Conservation (phyloP, 345 rosid species). For the Eucalyptus regnans region DNA sequence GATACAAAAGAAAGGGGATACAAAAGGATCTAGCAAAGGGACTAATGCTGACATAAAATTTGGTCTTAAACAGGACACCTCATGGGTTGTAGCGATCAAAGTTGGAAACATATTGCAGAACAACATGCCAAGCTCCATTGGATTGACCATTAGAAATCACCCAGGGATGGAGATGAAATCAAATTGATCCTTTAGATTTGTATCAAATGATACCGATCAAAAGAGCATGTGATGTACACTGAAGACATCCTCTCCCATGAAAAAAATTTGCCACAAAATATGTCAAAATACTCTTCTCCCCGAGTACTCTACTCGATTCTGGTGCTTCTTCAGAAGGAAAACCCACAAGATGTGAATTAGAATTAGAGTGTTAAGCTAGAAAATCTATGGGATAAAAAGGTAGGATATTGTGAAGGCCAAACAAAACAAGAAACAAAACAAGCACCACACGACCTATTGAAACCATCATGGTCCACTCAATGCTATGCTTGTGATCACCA, state of each 20-base stretch:
- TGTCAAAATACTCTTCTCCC: neutral
- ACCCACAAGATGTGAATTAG: neutral
- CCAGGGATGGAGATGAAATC: neutral
- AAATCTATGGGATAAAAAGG: neutral
- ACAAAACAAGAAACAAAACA: neutral
- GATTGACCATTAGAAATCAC: constrained; percentile 71
- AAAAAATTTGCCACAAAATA: neutral
- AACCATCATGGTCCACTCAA: neutral
- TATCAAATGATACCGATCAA: constrained; percentile 8
- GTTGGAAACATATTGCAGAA: neutral
- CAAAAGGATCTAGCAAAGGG: neutral
- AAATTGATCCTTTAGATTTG: neutral
- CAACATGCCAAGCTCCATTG: neutral
- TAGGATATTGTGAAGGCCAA: neutral
- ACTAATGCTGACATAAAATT: neutral
- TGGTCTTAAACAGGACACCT: neutral
- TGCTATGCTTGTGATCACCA: too few species aligned
- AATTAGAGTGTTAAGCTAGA: neutral
- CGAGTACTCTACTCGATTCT: neutral
- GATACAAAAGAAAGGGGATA: neutral
- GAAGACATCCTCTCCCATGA: neutral
- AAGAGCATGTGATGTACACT: constrained; percentile 22
- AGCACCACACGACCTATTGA: neutral
- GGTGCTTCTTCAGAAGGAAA: neutral
- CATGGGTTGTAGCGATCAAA: neutral